Evolutionary conservation across 208 protist species (phyloP).

Genomic region (Leishmania aethiopica): DNA sequence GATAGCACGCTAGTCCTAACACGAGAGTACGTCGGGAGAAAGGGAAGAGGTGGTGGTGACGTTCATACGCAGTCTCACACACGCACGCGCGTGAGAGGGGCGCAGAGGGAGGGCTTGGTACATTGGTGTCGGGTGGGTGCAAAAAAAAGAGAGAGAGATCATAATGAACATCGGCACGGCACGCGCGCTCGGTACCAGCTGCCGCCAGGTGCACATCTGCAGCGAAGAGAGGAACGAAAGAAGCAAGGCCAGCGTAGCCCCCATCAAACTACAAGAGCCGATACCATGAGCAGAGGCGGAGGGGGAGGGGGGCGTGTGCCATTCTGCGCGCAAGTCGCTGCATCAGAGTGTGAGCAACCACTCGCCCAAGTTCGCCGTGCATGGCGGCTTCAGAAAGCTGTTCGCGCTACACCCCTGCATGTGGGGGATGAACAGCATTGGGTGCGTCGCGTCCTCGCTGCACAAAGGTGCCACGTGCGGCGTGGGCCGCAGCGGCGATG

Average conservation of each 20-base stretch:
- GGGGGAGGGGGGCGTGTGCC: no score
- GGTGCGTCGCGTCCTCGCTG: slow-evolving; percentile 40
- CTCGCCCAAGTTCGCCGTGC: slow-evolving; percentile 6
- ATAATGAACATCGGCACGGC: slow-evolving; percentile 1
- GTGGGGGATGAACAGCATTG: slow-evolving; percentile 55
- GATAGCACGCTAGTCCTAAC: neutral
- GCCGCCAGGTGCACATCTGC: neutral
- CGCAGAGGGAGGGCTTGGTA: neutral
- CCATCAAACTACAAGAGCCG: neutral
- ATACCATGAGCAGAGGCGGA: neutral
- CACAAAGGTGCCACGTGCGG: neutral
- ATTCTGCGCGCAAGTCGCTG: neutral
- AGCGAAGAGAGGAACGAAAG: no score
- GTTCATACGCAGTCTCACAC: neutral
- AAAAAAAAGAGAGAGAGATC: slow-evolving; percentile 10
- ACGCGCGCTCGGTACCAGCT: neutral
- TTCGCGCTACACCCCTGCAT: slow-evolving; percentile 34
- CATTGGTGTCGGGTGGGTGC: neutral
- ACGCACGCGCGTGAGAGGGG: neutral
- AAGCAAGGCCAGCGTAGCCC: neutral
- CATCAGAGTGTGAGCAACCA: slow-evolving; percentile 15
- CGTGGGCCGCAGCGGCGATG: neutral
- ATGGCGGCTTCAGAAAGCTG: slow-evolving; percentile 29
- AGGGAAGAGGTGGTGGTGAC: neutral
- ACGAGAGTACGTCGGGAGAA: neutral